phyloP scores from a whole-genome alignment of 345 rosid species.

The Physaria fendleri region DNA sequence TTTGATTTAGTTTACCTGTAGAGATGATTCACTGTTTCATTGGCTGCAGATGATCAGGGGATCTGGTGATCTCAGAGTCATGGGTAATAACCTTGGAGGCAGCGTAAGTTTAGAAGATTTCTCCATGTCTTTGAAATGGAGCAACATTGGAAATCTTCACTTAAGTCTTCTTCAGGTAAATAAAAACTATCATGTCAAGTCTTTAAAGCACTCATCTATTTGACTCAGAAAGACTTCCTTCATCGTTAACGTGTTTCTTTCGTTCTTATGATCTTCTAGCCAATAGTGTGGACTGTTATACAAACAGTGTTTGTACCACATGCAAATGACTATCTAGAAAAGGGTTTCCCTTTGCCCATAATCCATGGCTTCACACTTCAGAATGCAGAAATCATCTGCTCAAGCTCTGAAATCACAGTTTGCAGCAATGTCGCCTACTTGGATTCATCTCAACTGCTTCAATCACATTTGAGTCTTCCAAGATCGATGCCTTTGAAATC shows the following conservation, averaged over 20 bases:
- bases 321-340: constrained; percentile 60
- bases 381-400: constrained; percentile 50
- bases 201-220: not conserved
- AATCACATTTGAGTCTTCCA: not conserved
- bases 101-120: constrained; percentile 63
- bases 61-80: constrained; percentile 59
- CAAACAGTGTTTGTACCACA: constrained; percentile 81
- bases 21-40: not conserved
- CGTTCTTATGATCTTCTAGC: constrained; percentile 45
- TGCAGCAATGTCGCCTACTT: constrained; percentile 60
- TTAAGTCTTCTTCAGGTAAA: constrained; percentile 79
- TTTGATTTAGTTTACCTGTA: not conserved
- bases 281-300: constrained; percentile 79
- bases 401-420: constrained; percentile 50
- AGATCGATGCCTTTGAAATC: not conserved
- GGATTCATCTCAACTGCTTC: constrained; percentile 24
- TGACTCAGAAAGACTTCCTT: not conserved
- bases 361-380: constrained; percentile 76
- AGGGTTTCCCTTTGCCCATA: constrained; percentile 84
- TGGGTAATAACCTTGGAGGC: constrained; percentile 79
- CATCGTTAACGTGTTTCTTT: not conserved
- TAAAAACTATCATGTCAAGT: not conserved
- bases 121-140: constrained; percentile 81
- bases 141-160: constrained; percentile 77
- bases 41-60: constrained; percentile 57